Evolutionary conservation across 768 basidiomycete genomes (phyloP).

Genomic region (Suillus fuscotomentosus): DNA sequence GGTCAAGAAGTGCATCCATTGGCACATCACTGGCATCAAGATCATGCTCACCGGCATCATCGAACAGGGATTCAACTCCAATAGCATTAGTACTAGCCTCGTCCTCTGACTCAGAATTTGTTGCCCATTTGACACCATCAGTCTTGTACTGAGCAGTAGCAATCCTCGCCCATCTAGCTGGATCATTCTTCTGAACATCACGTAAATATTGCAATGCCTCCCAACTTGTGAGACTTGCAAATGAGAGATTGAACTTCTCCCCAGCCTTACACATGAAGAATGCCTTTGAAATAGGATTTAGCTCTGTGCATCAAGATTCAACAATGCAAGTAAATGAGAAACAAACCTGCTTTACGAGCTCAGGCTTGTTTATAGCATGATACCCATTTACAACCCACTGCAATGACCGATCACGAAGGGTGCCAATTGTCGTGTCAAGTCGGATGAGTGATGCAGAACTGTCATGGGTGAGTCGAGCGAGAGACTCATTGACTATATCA

Average conservation of each 20-base stretch:
- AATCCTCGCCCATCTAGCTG: too few species aligned
- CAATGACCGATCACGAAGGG: background rate
- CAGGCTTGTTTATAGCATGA: background rate
- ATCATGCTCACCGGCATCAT: background rate
- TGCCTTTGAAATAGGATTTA: background rate
- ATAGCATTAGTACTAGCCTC: background rate
- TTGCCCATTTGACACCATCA: background rate
- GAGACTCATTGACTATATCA: background rate
- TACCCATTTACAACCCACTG: background rate
- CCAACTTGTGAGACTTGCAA: background rate
- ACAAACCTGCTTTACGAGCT: background rate
- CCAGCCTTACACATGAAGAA: background rate
- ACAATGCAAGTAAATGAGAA: background rate
- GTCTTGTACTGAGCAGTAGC: too few species aligned
- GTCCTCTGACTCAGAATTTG: background rate
- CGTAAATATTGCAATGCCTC: too few species aligned
- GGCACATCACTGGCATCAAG: background rate
- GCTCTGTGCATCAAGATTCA: background rate
- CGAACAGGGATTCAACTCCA: background rate
- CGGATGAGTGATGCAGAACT: background rate
- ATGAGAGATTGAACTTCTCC: background rate
- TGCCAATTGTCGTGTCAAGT: background rate
- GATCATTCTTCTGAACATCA: too few species aligned
- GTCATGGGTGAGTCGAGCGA: background rate
- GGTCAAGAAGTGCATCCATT: background rate